These are phyloP conservation scores for Kwoniella shivajii DNA, from an alignment of 1,284 basidiomycete genomes.

Conservation along the genomic window DNA sequence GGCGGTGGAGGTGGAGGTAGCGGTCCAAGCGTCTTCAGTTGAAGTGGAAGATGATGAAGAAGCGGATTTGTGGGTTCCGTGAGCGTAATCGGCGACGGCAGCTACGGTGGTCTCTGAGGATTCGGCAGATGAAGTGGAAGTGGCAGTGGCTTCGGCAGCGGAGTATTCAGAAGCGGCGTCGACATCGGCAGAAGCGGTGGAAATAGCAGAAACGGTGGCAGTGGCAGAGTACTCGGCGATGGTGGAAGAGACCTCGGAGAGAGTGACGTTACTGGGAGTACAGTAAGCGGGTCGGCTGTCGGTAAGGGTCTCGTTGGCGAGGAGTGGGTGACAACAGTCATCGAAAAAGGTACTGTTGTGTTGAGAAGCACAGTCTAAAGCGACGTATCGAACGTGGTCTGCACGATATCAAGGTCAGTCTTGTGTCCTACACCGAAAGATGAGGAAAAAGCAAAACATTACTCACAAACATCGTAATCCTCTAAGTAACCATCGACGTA, in stretches of 20 bases:
- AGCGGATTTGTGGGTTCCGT: conserved; percentile 7
- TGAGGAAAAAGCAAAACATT: background rate
- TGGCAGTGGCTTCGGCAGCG: conserved; percentile 1
- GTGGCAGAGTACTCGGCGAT: conserved; percentile 30
- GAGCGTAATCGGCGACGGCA: conserved; percentile 22
- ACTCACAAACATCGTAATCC: conserved; percentile 61
- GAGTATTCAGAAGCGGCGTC: conserved; percentile 17
- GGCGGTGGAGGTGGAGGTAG: conserved; percentile 15
- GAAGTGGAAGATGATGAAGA: conserved; percentile 11
- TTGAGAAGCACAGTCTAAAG: conserved; percentile 60
- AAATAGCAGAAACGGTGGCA: conserved; percentile 31
- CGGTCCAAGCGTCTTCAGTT: conserved; percentile 12
- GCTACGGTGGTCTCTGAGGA: conserved; percentile 15
- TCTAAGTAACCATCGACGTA: conserved; percentile 51
- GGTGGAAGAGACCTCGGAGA: conserved; percentile 28
- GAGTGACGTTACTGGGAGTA: conserved; percentile 47
- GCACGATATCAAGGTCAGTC: background rate
- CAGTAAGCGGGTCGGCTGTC: conserved; percentile 62
- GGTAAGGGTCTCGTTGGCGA: conserved; percentile 58
- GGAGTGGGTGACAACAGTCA: conserved; percentile 62
- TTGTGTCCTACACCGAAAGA: background rate
- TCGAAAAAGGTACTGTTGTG: conserved; percentile 67
- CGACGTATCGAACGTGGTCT: conserved; percentile 67
- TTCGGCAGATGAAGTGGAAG: conserved; percentile 5
- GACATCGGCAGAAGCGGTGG: conserved; percentile 21